A percentile compares a stretch with the other conserved stretches of the same genome.
Conservation (phyloP, 305 asterid species). For the Nicotiana rustica region DNA sequence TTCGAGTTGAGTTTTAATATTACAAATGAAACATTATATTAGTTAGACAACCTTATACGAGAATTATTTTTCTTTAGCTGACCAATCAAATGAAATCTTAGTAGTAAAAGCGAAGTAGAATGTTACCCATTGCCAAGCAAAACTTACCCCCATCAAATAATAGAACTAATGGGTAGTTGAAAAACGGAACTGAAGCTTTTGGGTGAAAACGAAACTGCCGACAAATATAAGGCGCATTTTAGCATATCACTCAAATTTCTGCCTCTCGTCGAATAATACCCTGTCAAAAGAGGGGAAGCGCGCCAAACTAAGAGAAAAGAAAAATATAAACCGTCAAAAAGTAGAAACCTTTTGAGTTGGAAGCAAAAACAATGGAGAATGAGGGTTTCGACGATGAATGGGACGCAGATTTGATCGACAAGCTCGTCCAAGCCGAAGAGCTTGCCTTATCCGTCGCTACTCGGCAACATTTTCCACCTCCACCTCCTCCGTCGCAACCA, state of each 20-base stretch:
- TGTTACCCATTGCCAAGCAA: too few species aligned
- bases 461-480: conserved; percentile 36
- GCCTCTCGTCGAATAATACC: neutral
- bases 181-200: neutral
- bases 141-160: too few species aligned
- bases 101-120: too few species aligned
- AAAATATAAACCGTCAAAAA: conserved; percentile 13
- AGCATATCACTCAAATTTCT: conserved; percentile 2
- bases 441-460: conserved; percentile 47
- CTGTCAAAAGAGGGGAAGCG: neutral
- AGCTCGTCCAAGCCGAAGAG: conserved; percentile 61
- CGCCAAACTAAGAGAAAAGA: conserved; percentile 23
- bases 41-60: too few species aligned
- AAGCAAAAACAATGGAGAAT: conserved; percentile 54
- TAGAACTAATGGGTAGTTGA: neutral
- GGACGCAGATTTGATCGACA: conserved; percentile 62
- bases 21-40: too few species aligned
- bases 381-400: conserved; percentile 76
- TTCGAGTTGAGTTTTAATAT: too few species aligned
- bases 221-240: neutral
- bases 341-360: neutral
- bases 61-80: too few species aligned
- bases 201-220: neutral
- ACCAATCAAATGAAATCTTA: too few species aligned
- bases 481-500: conserved; percentile 32